Base-by-base conservation (phyloP, 441 rosid genomes). In the Eruca vesicaria region DNA sequence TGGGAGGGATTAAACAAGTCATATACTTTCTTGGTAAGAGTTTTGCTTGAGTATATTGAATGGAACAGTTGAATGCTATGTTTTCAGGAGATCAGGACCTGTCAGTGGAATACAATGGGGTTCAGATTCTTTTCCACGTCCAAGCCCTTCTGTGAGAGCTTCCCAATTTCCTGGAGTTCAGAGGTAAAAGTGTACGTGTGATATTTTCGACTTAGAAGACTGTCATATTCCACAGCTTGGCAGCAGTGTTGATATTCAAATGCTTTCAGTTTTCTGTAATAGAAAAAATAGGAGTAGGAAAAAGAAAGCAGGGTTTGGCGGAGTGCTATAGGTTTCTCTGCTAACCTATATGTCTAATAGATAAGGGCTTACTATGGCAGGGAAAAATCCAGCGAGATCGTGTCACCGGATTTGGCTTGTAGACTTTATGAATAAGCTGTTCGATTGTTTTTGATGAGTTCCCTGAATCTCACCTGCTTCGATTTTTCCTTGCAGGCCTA, bases 61-160 rank as follows among this genome's bases (percentile, higher is more conserved):
- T 82, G 36, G 58, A 71, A 63, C 52, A 45, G 20, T 66, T 67
- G 9, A 50, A 56, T 66, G 66, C 16, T 62, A 45, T 80, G 76
- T 69, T 63, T 50, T 56, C 64, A 86, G 92, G 84, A 78, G 43
- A 41, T 84, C 79, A 35, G 88, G 68, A 73, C 72, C 79, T 80
- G 75, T 64, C 69, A 80, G 69, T 36, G 76, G 80, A 69, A 74
- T 71, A 65, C 63, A n/a, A 43, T 71, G 85, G 65, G 85, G 82
- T 6, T 74, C 79, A 15, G 56, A 81, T 68, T 62, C 76, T 76
- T 76, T 84, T 80, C 86, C 76, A 80, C 82, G 59, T 66, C 73
- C 80, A 21, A 55, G 63, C 76, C 78, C 74, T 68, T 72, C 82
- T 57, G 62, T 43, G 65, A 82, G 73, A 78, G 68, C 83, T 75